Evolutionary conservation across 805 yeast genomes (phyloP).

Genomic region (Ogataea nitratoaversa): DNA sequence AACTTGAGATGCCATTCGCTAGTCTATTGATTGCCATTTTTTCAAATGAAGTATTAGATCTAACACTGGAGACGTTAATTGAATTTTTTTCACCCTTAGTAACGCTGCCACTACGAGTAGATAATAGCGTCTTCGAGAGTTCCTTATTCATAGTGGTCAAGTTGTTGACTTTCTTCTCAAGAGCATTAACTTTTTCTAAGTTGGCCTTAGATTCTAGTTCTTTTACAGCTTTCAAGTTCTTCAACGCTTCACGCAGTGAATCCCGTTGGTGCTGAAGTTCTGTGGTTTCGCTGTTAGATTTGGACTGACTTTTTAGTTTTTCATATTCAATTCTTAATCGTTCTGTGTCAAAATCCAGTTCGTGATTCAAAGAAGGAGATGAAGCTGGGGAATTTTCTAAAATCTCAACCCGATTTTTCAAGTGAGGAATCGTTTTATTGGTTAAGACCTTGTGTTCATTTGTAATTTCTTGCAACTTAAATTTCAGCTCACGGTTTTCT

Average conservation of each 20-base stretch:
- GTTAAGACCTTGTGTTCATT: slow-evolving; percentile 40
- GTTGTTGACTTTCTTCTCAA: slow-evolving; percentile 22
- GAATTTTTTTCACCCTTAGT: neutral
- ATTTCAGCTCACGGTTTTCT: slow-evolving; percentile 35
- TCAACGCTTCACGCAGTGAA: slow-evolving; percentile 28
- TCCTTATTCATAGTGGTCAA: slow-evolving; percentile 12
- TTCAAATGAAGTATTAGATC: slow-evolving; percentile 15
- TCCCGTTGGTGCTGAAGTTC: slow-evolving; percentile 28
- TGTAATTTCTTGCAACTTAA: slow-evolving; percentile 36
- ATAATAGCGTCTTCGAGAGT: slow-evolving; percentile 3
- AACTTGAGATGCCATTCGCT: neutral
- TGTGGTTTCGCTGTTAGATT: slow-evolving; percentile 11
- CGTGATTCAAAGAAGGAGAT: slow-evolving; percentile 3
- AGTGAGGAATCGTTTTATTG: slow-evolving; percentile 40
- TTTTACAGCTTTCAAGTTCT: slow-evolving; percentile 23
- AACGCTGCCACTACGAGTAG: neutral
- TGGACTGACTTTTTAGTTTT: slow-evolving; percentile 32
- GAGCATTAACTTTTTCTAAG: slow-evolving; percentile 20
- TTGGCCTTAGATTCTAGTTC: slow-evolving; percentile 24
- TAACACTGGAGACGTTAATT: slow-evolving; percentile 10
- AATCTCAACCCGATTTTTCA: slow-evolving; percentile 39
- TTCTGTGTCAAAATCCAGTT: slow-evolving; percentile 24
- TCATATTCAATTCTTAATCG: slow-evolving; percentile 28
- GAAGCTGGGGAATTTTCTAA: slow-evolving; percentile 20
- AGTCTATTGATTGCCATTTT: neutral